Conservation (phyloP, 176 grass and related monocot genomes). For the Oryza coarctata region DNA sequence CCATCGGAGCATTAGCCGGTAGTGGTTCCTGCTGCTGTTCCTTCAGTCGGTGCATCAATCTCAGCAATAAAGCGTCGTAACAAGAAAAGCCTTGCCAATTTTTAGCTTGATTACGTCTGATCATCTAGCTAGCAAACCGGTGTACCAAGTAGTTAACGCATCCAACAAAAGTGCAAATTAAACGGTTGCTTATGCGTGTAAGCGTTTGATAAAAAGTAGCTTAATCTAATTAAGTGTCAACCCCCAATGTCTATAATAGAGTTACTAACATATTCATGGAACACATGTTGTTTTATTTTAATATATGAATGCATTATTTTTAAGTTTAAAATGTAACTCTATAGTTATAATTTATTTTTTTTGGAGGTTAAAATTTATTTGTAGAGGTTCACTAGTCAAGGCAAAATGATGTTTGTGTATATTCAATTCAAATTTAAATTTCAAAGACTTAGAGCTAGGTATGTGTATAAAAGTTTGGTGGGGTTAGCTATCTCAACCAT, state of each 20-base stretch:
- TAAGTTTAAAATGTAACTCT: no score
- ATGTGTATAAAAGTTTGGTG: not conserved
- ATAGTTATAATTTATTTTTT: no score
- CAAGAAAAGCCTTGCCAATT: not conserved
- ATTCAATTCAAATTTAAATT: not conserved
- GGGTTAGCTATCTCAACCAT: not conserved
- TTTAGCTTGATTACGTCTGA: not conserved
- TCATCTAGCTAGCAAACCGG: not conserved
- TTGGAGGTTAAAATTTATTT: no score
- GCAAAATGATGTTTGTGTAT: not conserved
- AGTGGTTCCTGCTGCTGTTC: not conserved
- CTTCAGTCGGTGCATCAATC: not conserved
- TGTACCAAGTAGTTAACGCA: not conserved
- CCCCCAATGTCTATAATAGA: no score
- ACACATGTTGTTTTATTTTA: no score
- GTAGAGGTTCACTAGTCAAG: no score
- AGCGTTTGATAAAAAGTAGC: not conserved
- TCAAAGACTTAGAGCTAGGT: not conserved
- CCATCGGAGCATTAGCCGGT: not conserved
- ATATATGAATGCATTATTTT: no score
- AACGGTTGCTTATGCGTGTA: not conserved
- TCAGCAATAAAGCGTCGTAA: not conserved
- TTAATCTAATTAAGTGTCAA: not conserved
- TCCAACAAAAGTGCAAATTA: not conserved
- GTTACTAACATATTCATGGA: no score